A percentile compares a stretch with the other conserved stretches of the same genome.
These are phyloP conservation scores for Cyclotella baltica DNA, from an alignment of 108 stramenopile genomes.

Conservation along the genomic window DNA sequence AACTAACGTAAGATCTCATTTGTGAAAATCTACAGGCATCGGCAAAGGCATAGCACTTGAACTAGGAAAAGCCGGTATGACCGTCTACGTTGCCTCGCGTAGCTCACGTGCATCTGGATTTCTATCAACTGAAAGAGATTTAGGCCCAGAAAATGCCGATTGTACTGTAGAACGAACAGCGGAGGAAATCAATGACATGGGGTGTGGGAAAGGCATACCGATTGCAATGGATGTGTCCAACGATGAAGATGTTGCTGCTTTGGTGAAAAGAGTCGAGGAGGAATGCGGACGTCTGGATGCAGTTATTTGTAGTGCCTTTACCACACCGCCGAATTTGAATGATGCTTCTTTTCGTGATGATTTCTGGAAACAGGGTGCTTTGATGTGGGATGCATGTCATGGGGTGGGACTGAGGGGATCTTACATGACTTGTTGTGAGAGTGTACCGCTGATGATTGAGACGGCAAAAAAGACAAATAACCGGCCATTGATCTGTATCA, in stretches of 20 bases:
- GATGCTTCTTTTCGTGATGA: slow-evolving; percentile 57
- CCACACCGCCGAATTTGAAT: slow-evolving; percentile 56
- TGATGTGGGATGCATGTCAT: slow-evolving; percentile 82
- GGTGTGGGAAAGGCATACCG: slow-evolving; percentile 62
- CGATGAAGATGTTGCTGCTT: slow-evolving; percentile 57
- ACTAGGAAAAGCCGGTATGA: slow-evolving; percentile 67
- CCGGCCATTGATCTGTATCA: slow-evolving; percentile 70
- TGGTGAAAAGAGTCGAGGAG: slow-evolving; percentile 40
- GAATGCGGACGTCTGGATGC: slow-evolving; percentile 75
- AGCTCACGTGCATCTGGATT: slow-evolving; percentile 25
- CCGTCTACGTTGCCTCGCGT: slow-evolving; percentile 62
- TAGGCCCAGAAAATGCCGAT: slow-evolving; percentile 23
- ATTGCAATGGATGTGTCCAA: slow-evolving; percentile 58
- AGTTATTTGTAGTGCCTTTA: slow-evolving; percentile 70
- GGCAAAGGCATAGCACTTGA: slow-evolving; percentile 85
- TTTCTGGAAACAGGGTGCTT: slow-evolving; percentile 81
- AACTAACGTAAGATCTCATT: neutral
- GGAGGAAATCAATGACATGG: slow-evolving; percentile 55
- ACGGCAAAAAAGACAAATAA: slow-evolving; percentile 51
- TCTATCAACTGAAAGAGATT: slow-evolving; percentile 25
- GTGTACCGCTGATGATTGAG: slow-evolving; percentile 73
- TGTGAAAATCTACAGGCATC: slow-evolving; percentile 36
- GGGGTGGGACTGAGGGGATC: slow-evolving; percentile 68
- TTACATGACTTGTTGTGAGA: slow-evolving; percentile 68
- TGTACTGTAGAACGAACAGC: slow-evolving; percentile 71